Percentiles rank a stretch among this genome's conserved stretches.
phyloP scores from a whole-genome alignment of 345 rosid genomes.

The Crucihimalaya himalaica region DNA sequence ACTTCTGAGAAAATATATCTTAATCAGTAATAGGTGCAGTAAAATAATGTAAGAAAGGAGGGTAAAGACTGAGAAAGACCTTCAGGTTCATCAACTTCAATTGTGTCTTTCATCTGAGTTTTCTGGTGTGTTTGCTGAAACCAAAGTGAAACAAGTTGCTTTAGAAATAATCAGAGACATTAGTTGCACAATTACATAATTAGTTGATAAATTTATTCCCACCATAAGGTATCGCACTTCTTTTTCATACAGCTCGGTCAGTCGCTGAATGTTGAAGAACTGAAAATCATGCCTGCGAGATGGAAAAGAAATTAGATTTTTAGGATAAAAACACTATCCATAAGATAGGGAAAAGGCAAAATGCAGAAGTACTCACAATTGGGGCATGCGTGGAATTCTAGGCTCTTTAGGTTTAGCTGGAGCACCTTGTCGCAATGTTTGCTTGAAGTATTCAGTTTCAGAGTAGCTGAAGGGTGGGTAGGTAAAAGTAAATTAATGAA shows the following conservation, averaged over 20 bases:
- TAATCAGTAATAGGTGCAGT: constrained; percentile 17
- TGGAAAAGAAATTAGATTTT: constrained; percentile 2
- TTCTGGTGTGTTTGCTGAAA: constrained; percentile 91
- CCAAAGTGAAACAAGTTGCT: not conserved
- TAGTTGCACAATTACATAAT: constrained; percentile 19
- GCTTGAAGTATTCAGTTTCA: constrained; percentile 95
- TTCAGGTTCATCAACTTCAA: constrained; percentile 89
- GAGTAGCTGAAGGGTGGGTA: constrained; percentile 78
- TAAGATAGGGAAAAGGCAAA: constrained; percentile 1
- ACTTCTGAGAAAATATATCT: constrained; percentile 47
- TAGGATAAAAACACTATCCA: constrained; percentile 6
- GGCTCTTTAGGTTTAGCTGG: constrained; percentile 95
- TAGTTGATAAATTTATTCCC: constrained; percentile 35
- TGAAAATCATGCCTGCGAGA: constrained; percentile 90
- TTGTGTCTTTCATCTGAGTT: constrained; percentile 80
- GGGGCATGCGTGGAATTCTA: constrained; percentile 99
- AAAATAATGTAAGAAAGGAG: not conserved
- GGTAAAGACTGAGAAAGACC: constrained; percentile 44
- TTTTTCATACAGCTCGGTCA: constrained; percentile 93
- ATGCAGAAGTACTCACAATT: constrained; percentile 57
- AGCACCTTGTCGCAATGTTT: constrained; percentile 94
- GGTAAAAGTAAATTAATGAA: constrained; percentile 20
- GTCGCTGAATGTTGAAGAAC: constrained; percentile 92
- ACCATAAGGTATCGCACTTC: constrained; percentile 99
- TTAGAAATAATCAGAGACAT: not conserved